phyloP scores from a whole-genome alignment of 345 rosid species.

The Bruguiera gymnorhiza region DNA sequence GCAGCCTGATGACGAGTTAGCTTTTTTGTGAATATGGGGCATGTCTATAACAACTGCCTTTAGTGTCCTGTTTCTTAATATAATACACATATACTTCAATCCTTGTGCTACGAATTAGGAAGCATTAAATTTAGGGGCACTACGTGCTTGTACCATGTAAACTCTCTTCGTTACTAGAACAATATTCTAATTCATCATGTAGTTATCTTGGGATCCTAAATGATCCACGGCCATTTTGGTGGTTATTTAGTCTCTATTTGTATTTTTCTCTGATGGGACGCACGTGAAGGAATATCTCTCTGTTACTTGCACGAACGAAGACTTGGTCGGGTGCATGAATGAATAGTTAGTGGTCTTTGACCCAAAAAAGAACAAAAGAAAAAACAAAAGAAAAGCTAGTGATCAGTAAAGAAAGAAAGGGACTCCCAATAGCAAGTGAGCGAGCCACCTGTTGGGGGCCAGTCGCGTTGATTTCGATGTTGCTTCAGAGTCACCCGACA shows the following conservation, averaged over 20 bases:
- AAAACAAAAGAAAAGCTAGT: too few relatives aligned
- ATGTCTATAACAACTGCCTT: too few relatives aligned
- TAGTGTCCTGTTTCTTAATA: not conserved
- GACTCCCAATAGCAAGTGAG: not conserved
- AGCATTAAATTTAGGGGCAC: not conserved
- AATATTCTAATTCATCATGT: not conserved
- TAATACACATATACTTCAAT: too few relatives aligned
- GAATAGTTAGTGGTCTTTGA: too few relatives aligned
- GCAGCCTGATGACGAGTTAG: too few relatives aligned
- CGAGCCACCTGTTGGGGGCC: slow-evolving; percentile 21
- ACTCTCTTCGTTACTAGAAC: not conserved
- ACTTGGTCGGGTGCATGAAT: not conserved
- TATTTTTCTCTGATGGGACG: slow-evolving; percentile 18
- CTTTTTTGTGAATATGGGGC: too few relatives aligned
- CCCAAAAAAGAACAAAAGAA: too few relatives aligned
- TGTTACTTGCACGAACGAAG: not conserved
- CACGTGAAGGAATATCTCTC: slow-evolving; percentile 17
- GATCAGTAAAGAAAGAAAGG: not conserved
- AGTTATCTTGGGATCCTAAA: not conserved
- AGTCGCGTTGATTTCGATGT: slow-evolving; percentile 43
- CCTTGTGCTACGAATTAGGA: not conserved
- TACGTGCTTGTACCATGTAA: not conserved
- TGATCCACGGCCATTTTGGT: too few relatives aligned
- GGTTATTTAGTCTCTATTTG: too few relatives aligned
- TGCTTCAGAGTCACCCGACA: slow-evolving; percentile 51